phyloP scores from a whole-genome alignment of 169 alveolate genomes.

The Cryptosporidium xiaoi region DNA sequence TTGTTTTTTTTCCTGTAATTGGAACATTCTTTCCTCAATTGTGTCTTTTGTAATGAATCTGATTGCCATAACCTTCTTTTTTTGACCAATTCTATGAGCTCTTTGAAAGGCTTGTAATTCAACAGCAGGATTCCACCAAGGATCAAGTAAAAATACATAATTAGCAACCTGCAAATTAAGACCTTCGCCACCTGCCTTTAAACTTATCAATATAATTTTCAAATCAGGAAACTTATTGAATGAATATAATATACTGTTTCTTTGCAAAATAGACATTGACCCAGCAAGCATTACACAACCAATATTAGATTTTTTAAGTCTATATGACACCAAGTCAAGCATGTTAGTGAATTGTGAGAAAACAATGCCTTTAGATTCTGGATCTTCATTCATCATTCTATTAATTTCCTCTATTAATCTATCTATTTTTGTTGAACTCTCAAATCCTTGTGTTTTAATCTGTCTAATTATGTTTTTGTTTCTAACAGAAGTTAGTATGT shows the following conservation, averaged over 20 bases:
- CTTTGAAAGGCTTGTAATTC: conserved; percentile 98
- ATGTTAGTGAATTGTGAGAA: conserved; percentile 90
- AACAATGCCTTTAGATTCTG: conserved; percentile 85
- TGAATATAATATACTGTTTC: conserved; percentile 85
- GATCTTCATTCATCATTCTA: conserved; percentile 75
- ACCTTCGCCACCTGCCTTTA: conserved; percentile 98
- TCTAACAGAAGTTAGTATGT: conserved; percentile 32
- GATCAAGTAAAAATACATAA: conserved; percentile 95
- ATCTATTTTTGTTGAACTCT: conserved; percentile 84
- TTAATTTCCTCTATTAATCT: conserved; percentile 84
- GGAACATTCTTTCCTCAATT: conserved; percentile 96
- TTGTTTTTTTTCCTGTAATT: conserved; percentile 91
- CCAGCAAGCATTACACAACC: conserved; percentile 85
- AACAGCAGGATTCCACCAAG: conserved; percentile 99
- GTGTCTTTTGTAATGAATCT: conserved; percentile 94
- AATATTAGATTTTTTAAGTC: conserved; percentile 84
- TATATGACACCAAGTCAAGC: conserved; percentile 87
- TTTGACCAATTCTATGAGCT: conserved; percentile 97
- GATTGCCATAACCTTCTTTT: conserved; percentile 91
- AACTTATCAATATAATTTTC: conserved; percentile 88
- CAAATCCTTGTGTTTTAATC: conserved; percentile 81
- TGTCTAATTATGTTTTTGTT: conserved; percentile 81
- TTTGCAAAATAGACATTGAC: conserved; percentile 81
- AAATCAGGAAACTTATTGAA: conserved; percentile 85
- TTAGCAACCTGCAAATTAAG: conserved; percentile 97